Conservation (phyloP, 345 rosid genomes). For the Citropsis articulata region DNA sequence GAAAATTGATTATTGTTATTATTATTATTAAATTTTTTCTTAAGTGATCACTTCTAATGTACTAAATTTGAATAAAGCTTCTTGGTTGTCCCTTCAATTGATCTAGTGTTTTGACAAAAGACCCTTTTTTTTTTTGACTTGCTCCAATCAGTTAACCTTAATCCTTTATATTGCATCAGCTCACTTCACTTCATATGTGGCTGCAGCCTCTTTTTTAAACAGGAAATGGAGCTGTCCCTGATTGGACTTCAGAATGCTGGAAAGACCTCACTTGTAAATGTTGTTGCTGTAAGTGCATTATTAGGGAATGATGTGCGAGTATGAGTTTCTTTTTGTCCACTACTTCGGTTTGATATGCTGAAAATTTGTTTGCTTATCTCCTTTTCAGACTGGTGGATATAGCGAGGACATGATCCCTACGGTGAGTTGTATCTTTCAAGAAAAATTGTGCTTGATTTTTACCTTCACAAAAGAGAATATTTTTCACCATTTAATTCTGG, state of each 20-base stretch:
- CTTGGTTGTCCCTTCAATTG: background rate
- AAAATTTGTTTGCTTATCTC: constrained; percentile 23
- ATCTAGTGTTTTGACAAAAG: background rate
- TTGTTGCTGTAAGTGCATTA: constrained; percentile 59
- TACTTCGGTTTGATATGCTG: constrained; percentile 11
- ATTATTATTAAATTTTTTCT: background rate
- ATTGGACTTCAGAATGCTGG: constrained; percentile 92
- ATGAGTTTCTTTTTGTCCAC: background rate
- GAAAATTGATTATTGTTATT: background rate
- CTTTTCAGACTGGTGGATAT: constrained; percentile 75
- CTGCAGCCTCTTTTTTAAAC: constrained; percentile 80
- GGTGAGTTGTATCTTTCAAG: constrained; percentile 32
- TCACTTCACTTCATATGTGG: constrained; percentile 13
- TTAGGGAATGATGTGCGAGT: background rate
- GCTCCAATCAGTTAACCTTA: background rate
- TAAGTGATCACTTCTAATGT: background rate
- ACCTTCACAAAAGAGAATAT: background rate
- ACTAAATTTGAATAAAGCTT: background rate
- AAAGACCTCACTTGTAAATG: constrained; percentile 82
- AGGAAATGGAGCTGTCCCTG: constrained; percentile 85
- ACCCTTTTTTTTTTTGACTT: background rate
- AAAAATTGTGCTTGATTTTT: background rate
- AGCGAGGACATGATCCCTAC: constrained; percentile 95
- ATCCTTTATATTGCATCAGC: background rate
- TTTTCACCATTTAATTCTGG: background rate